Base-by-base conservation (phyloP, 768 basidiomycete genomes). In the Naganishia vishniacii region DNA sequence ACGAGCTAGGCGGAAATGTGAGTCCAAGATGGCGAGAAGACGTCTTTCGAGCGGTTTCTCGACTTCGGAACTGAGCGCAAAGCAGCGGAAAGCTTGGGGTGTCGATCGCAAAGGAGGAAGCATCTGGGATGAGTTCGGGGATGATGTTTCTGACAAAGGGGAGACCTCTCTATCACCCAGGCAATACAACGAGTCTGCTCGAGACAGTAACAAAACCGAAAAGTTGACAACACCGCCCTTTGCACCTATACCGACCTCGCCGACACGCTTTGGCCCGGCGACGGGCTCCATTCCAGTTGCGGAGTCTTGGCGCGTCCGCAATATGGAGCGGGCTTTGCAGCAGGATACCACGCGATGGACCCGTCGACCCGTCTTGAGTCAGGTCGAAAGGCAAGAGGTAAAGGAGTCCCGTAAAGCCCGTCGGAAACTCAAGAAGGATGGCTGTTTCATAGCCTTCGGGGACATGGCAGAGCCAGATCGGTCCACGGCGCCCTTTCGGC, bases 251-350 rank as follows among this genome's bases (percentile, higher is more conserved):
- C 31, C 49, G 29, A n/a, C 18, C 11, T 34, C 49, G 31, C 49
- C 49, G 29, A 31, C 6, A 7, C 32, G 3, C 1, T 9, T 37
- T 4, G 20, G n/a, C 12, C 40, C 23, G 16, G 13, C 16, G 26
- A 8, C 23, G 20, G 32, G 40, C 34, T 8, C 20, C 40, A 15
- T 34, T 18, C 4, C 49, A 20, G 41, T 63, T 23, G 23, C 62
- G 29, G 62, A 63, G 29, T 63, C 62, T 12, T 63, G 62, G 62
- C 32, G 49, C 7, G 48, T 23, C 5, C 62, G 62, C 2, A 63
- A 63, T n/a, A 63, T 63, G 37, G 48, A 49, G 16, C 62, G 62
- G 3, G 62, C 62, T 11, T n/a, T 41, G 8, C 62, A 53, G 15
- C 48, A 63, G 25, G 34, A 51, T 25, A 60, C 8, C 16, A 44